phyloP scores from a whole-genome alignment of 2,329 filamentous ascomycete species.

The Kalaharituber pfeilii region DNA sequence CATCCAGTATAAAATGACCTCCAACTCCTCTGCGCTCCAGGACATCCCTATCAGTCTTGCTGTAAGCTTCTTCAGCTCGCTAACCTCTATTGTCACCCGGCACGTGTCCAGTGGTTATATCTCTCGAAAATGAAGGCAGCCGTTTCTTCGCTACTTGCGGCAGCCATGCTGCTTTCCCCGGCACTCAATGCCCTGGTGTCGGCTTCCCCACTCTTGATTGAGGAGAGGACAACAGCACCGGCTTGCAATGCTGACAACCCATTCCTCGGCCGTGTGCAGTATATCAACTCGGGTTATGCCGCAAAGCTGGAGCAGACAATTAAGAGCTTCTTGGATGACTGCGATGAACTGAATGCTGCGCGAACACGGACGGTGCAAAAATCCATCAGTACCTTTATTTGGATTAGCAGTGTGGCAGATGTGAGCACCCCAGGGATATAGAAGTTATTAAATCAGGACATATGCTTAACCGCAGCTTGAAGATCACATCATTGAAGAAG shows the following conservation, averaged over 20 bases:
- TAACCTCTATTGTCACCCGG: no score
- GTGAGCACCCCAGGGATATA: neutral
- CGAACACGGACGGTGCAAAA: conserved; percentile 28
- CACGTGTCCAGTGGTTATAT: no score
- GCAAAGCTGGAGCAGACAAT: conserved; percentile 29
- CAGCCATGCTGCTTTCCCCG: neutral
- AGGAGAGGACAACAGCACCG: no score
- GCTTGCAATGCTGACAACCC: no score
- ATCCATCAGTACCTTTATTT: conserved; percentile 31
- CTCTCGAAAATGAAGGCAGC: neutral
- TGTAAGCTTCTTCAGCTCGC: no score
- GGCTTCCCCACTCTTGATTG: no score
- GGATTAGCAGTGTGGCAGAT: conserved; percentile 26
- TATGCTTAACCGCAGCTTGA: neutral
- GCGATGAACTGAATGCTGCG: conserved; percentile 27
- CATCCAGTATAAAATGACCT: no score
- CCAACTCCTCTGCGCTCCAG: no score
- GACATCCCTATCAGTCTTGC: no score
- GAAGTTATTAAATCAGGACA: neutral
- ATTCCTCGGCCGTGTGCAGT: conserved; percentile 34
- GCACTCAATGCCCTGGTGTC: neutral
- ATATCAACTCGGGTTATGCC: conserved; percentile 31
- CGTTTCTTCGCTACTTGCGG: neutral
- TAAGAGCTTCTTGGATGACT: conserved; percentile 25
- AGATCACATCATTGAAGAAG: conserved; percentile 1